Evolutionary conservation across 441 rosid genomes (phyloP), one percentile per base, ranked within the genome.

Genomic region (Brassica hybrid): DNA sequence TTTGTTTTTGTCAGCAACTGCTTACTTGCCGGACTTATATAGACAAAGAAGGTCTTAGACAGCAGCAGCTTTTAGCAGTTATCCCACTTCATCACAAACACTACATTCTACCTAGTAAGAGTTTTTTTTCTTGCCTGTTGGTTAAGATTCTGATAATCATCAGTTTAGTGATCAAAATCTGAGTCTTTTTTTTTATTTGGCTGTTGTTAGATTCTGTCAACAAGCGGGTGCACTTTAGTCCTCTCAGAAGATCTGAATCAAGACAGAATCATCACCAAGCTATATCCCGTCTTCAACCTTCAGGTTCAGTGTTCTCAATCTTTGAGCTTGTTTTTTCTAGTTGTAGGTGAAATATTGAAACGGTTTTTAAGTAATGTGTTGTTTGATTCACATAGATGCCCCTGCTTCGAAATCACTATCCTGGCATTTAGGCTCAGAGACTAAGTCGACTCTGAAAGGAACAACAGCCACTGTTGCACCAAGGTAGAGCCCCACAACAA

Each of bases 41-140:
- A 45, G 87, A 85, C 48, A 91, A 88, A 82, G 97, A 92, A 86
- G 97, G 96, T 72, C 87, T 89, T 71, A 81, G 94, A 75, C 98
- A 94, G 85, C 99, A 94, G 81, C 97, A 91, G 84, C 71, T 92
- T 74, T 76, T 91, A 85, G 95, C 98, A 23, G 81, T 89, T 67
- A 92, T 96, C 67, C 99, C 99, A 17, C 77, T 88, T 69, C 99
- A 96, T 77, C 98, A 96, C 86, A 90, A 92, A 85, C 98, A 93
- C 79, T 96, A 96, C 76, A 84, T 88, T 81, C 89, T 96, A 74
- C 98, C 96, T 17, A 91, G 99, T 96, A 90, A 83, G 90, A 41
- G 45, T 75, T 13, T 43, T 62, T 61, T 41, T 65, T 58, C 64
- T 74, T 48, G 23, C 17, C 56, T 18, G 57, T 71, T 52, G 13